phyloP scores from a whole-genome alignment of 2,329 filamentous ascomycete species.

The Gnomoniopsis smithogilvyi region DNA sequence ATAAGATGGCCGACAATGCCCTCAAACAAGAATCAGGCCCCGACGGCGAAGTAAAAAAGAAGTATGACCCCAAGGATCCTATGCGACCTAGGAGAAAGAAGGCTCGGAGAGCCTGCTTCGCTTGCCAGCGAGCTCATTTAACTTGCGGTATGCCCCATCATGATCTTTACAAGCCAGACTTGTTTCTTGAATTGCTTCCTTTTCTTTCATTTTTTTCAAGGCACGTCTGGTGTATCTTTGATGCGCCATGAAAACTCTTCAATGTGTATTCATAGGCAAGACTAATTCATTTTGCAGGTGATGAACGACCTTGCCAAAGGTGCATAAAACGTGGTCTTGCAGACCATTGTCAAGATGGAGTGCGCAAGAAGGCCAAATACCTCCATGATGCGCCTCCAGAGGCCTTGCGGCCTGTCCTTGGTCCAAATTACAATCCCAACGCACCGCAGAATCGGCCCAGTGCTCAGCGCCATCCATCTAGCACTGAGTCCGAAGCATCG shows the following conservation, averaged over 20 bases:
- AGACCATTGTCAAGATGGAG: slow-evolving; percentile 90
- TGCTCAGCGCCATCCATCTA: slow-evolving; percentile 45
- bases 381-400: slow-evolving; percentile 93
- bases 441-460: slow-evolving; percentile 41
- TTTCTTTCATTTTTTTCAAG: neutral
- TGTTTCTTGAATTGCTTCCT: slow-evolving; percentile 8
- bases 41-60: slow-evolving; percentile 59
- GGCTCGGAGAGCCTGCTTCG: slow-evolving; percentile 90
- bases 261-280: neutral
- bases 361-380: slow-evolving; percentile 98
- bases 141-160: slow-evolving; percentile 81
- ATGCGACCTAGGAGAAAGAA: slow-evolving; percentile 89
- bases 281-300: slow-evolving; percentile 57
- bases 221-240: neutral
- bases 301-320: slow-evolving; percentile 88
- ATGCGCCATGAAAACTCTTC: neutral
- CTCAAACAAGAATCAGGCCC: slow-evolving; percentile 39
- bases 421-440: slow-evolving; percentile 64
- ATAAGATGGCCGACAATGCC: slow-evolving; percentile 50
- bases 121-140: slow-evolving; percentile 93
- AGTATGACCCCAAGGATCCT: slow-evolving; percentile 83
- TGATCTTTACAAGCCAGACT: slow-evolving; percentile 16
- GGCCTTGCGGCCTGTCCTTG: slow-evolving; percentile 81
- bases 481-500: slow-evolving; percentile 42
- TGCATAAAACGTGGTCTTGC: slow-evolving; percentile 93